Evolutionary conservation across 2,329 filamentous ascomycete genomes (phyloP).

Genomic region (Xylaria sp.): DNA sequence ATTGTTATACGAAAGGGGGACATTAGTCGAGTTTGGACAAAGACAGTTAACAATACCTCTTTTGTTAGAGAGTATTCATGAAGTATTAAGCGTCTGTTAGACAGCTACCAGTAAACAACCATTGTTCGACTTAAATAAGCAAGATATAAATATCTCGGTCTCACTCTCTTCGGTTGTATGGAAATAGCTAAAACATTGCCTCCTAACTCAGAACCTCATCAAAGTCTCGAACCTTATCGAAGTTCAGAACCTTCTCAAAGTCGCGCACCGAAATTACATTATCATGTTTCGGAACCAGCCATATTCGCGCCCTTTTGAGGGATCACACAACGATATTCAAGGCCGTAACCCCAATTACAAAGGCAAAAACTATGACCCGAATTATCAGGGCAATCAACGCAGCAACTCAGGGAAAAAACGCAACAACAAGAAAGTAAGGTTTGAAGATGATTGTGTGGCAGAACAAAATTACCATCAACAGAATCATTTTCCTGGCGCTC

Average conservation of each 20-base stretch:
- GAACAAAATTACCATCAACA: neutral
- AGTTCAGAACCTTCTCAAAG: neutral
- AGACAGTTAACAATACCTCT: neutral
- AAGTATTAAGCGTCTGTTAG: neutral
- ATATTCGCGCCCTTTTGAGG: neutral
- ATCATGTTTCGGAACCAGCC: neutral
- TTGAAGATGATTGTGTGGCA: neutral
- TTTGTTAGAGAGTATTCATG: neutral
- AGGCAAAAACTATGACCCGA: slow-evolving; percentile 26
- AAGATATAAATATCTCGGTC: neutral
- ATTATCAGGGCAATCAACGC: slow-evolving; percentile 6
- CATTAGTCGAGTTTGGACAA: neutral
- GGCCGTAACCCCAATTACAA: slow-evolving; percentile 24
- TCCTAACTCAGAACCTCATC: neutral
- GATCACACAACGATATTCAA: neutral
- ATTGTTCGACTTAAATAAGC: neutral
- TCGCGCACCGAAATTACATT: neutral
- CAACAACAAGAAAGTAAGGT: neutral
- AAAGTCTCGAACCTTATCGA: neutral
- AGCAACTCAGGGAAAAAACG: neutral
- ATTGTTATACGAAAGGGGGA: neutral
- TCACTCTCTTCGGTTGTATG: neutral
- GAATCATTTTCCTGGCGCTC: neutral
- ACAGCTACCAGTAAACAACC: neutral
- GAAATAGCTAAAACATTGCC: neutral